Percentiles rank a stretch among this genome's conserved stretches.
phyloP scores from a whole-genome alignment of 345 rosid genomes.

The Limnanthes douglasii region DNA sequence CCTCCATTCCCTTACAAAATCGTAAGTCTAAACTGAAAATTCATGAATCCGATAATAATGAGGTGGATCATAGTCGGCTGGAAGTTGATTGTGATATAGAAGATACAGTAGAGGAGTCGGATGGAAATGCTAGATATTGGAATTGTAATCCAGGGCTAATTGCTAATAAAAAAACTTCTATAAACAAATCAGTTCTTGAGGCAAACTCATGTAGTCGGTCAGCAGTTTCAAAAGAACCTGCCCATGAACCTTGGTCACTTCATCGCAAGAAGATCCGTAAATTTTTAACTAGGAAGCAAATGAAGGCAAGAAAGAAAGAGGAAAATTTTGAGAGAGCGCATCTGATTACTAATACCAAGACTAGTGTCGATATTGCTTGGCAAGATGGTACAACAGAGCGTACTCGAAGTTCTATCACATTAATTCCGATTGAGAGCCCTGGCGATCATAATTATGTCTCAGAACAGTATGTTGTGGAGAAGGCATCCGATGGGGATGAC shows the following conservation, averaged over 20 bases:
- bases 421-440: conserved; percentile 91
- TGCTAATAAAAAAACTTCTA: conserved; percentile 22
- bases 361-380: conserved; percentile 74
- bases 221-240: conserved; percentile 49
- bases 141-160: conserved; percentile 16
- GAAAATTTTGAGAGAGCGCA: conserved; percentile 79
- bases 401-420: conserved; percentile 32
- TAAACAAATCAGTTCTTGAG: conserved; percentile 16
- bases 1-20: conserved; percentile 28
- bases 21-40: conserved; percentile 35
- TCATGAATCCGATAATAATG: conserved; percentile 24
- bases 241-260: conserved; percentile 70
- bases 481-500: conserved; percentile 60
- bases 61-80: conserved; percentile 17
- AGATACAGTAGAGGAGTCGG: conserved; percentile 35
- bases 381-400: conserved; percentile 63
- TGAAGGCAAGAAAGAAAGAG: conserved; percentile 65
- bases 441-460: conserved; percentile 96
- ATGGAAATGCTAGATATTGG: conserved; percentile 22
- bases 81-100: conserved; percentile 23
- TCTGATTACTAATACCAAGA: conserved; percentile 53
- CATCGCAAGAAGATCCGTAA: conserved; percentile 88
- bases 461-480: conserved; percentile 92
- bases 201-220: too few relatives aligned
- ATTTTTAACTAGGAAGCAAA: conserved; percentile 67